Evolutionary conservation across 768 basidiomycete species (phyloP).

Genomic region (Termitomyces sp.): DNA sequence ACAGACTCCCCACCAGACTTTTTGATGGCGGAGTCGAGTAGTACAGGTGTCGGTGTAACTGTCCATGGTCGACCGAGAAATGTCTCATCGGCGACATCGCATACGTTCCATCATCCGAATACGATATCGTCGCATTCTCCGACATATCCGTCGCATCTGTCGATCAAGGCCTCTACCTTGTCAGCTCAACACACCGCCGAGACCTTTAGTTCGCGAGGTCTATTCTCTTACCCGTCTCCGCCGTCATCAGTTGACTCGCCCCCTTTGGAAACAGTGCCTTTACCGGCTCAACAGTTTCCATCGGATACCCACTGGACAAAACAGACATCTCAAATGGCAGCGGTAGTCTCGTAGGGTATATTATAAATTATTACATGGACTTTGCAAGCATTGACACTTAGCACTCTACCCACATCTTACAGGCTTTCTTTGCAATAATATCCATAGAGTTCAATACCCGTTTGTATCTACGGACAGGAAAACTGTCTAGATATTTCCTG

Average conservation of each 20-base stretch:
- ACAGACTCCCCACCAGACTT: slow-evolving; percentile 30
- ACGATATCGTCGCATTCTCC: slow-evolving; percentile 9
- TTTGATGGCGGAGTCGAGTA: slow-evolving; percentile 25
- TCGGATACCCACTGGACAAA: slow-evolving; percentile 12
- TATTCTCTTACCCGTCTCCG: slow-evolving; percentile 38
- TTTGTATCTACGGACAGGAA: slow-evolving; percentile 1
- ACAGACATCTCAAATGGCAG: slow-evolving; percentile 9
- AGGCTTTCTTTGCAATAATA: slow-evolving; percentile 1
- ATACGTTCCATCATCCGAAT: slow-evolving; percentile 18
- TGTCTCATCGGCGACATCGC: slow-evolving; percentile 21
- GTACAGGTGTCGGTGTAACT: slow-evolving; percentile 25
- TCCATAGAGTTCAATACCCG: slow-evolving; percentile 11
- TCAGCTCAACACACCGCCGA: slow-evolving; percentile 5
- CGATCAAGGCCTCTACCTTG: slow-evolving; percentile 11
- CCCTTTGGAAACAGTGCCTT: slow-evolving; percentile 15
- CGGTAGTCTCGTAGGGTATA: slow-evolving; percentile 9
- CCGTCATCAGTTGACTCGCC: slow-evolving; percentile 40
- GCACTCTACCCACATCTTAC: slow-evolving; percentile 11
- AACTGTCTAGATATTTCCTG: background rate
- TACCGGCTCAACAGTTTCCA: slow-evolving; percentile 12
- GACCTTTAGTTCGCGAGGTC: background rate
- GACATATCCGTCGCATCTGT: slow-evolving; percentile 6
- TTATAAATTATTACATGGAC: slow-evolving; percentile 7
- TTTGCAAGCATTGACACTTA: slow-evolving; percentile 6
- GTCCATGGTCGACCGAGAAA: slow-evolving; percentile 32